Evolutionary conservation across 148 eudicot species (phyloP).

Genomic region (Amaranthus cruentus): DNA sequence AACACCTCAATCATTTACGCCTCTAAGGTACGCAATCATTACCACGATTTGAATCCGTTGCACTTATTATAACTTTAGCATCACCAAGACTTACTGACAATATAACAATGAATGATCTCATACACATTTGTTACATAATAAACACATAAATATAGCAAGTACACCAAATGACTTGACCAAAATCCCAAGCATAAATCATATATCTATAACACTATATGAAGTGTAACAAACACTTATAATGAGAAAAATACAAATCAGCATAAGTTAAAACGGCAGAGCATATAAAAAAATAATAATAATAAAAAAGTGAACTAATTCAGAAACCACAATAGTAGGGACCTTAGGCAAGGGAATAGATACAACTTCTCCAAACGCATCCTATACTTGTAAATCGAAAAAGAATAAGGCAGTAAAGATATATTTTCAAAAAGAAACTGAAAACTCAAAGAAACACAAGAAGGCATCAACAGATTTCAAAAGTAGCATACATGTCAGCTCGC

Average conservation of each 20-base stretch:
- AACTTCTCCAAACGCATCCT: neutral
- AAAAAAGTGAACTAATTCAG: neutral
- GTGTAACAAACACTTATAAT: neutral
- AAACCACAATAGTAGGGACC: neutral
- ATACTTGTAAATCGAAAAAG: neutral
- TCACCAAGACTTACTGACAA: neutral
- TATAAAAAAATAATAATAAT: neutral
- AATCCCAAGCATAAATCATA: neutral
- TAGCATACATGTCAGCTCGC: constrained; percentile 74
- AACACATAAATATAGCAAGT: neutral
- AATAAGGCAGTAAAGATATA: neutral
- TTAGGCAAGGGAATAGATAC: neutral
- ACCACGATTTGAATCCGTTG: neutral
- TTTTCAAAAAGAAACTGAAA: neutral
- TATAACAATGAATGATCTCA: neutral
- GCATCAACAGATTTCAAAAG: neutral
- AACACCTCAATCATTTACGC: no score
- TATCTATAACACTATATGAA: neutral
- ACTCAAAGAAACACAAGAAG: constrained; percentile 5
- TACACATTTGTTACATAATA: neutral
- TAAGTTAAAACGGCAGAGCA: neutral
- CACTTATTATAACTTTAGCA: neutral
- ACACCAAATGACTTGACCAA: neutral
- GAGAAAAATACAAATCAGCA: no score
- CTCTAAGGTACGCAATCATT: no score